Percentiles rank a stretch among this genome's conserved stretches.
Evolutionary conservation across 2,329 filamentous ascomycete species (phyloP).

Genomic region (Ceratocystis diversiconidia): DNA sequence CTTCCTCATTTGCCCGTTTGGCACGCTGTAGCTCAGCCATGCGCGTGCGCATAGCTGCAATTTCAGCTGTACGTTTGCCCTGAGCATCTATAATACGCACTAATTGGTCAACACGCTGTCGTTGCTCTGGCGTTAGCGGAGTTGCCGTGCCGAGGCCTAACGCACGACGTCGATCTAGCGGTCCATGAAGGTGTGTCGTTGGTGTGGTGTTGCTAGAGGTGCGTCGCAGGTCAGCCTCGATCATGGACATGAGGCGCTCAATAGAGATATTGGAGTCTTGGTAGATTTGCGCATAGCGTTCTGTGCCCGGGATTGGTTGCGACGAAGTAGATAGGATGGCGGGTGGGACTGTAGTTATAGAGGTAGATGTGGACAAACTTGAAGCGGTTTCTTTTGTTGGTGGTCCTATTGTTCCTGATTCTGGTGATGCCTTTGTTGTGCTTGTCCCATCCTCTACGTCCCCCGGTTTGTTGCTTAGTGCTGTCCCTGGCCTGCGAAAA

Average conservation of each 20-base stretch:
- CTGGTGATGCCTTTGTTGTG: background rate
- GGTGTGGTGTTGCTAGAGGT: conserved; percentile 19
- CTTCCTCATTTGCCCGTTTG: conserved; percentile 22
- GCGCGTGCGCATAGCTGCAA: conserved; percentile 28
- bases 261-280: conserved; percentile 17
- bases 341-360: background rate
- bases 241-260: conserved; percentile 23
- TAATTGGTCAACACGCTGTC: conserved; percentile 16
- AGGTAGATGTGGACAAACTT: background rate
- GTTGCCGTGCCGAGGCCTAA: conserved; percentile 15
- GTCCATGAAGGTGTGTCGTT: background rate
- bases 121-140: conserved; percentile 10
- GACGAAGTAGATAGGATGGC: background rate
- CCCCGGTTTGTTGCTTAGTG: background rate
- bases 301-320: conserved; percentile 11
- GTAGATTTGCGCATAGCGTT: conserved; percentile 19
- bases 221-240: conserved; percentile 25
- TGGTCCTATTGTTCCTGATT: background rate
- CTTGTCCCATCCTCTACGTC: background rate
- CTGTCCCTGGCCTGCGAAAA: conserved; percentile 11
- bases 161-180: conserved; percentile 9
- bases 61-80: conserved; percentile 17
- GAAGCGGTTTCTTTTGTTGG: background rate
- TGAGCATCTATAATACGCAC: conserved; percentile 16
- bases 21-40: conserved; percentile 36